Evolutionary conservation across 768 basidiomycete species (phyloP).

Genomic region (Pilatotrama ljubarskyi): DNA sequence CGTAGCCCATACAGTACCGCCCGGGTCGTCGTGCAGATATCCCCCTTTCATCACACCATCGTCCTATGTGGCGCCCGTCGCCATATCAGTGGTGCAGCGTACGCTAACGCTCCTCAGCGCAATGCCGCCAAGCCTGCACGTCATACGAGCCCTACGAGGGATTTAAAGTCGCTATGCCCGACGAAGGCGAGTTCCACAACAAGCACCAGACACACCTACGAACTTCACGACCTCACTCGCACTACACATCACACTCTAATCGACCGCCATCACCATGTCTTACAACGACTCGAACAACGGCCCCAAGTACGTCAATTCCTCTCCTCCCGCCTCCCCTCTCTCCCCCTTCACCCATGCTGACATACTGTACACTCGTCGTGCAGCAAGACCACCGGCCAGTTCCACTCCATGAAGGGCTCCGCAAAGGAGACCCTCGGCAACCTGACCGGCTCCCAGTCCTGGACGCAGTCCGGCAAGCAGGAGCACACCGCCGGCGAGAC

Average conservation of each 20-base stretch:
- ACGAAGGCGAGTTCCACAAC: neutral
- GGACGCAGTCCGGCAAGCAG: slow-evolving; percentile 46
- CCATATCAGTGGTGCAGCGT: neutral
- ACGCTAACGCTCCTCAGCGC: neutral
- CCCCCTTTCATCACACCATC: neutral
- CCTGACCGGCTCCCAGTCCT: slow-evolving; percentile 40
- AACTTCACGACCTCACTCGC: neutral
- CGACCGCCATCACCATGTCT: slow-evolving; percentile 21
- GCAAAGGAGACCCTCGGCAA: slow-evolving; percentile 43
- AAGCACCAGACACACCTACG: neutral
- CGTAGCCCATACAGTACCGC: no score
- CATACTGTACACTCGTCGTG: neutral
- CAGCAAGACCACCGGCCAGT: slow-evolving; percentile 40
- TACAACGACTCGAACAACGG: slow-evolving; percentile 23
- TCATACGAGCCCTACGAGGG: neutral
- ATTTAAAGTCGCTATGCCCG: neutral
- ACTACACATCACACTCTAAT: neutral
- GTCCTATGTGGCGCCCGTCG: neutral
- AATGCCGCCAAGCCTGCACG: neutral
- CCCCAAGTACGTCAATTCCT: slow-evolving; percentile 25
- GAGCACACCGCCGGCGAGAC: slow-evolving; percentile 50
- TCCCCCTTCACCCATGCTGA: neutral
- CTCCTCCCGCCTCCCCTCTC: neutral
- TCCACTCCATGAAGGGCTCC: slow-evolving; percentile 41
- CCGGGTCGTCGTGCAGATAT: no score